Evolutionary conservation across 1,284 basidiomycete species (phyloP).

Genomic region (Golubevia pallescens): DNA sequence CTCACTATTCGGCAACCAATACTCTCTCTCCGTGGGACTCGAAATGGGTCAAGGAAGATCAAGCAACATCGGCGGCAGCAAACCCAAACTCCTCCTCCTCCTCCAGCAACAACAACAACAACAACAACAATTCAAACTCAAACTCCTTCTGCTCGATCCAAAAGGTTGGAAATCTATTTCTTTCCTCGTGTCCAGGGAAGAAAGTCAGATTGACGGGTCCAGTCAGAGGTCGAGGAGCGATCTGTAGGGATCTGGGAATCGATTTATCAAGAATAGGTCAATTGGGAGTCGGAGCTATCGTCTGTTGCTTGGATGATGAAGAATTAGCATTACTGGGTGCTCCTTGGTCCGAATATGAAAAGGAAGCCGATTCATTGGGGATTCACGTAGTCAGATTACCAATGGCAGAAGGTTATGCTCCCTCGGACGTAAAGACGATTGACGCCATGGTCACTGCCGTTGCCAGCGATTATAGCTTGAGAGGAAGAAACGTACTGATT

Average conservation of each 20-base stretch:
- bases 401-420: slow-evolving; percentile 87
- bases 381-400: slow-evolving; percentile 80
- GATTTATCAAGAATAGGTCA: slow-evolving; percentile 80
- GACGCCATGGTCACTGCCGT: slow-evolving; percentile 77
- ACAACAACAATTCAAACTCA: too few relatives aligned
- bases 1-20: too few relatives aligned
- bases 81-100: too few relatives aligned
- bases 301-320: slow-evolving; percentile 86
- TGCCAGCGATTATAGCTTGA: slow-evolving; percentile 77
- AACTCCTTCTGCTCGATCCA: too few relatives aligned
- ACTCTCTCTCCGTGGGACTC: too few relatives aligned
- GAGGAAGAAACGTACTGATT: slow-evolving; percentile 77
- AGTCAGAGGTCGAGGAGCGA: slow-evolving; percentile 78
- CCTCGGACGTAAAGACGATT: slow-evolving; percentile 69
- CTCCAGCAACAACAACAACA: too few relatives aligned
- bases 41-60: too few relatives aligned
- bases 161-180: slow-evolving; percentile 82
- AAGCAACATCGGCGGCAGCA: too few relatives aligned
- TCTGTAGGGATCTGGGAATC: slow-evolving; percentile 79
- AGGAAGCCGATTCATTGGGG: slow-evolving; percentile 72
- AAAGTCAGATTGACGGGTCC: slow-evolving; percentile 94
- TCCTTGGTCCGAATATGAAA: slow-evolving; percentile 79
- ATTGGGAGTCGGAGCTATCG: slow-evolving; percentile 78
- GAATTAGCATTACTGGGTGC: slow-evolving; percentile 84
- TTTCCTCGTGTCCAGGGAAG: slow-evolving; percentile 95